Base-by-base conservation (phyloP, 1,139 yeast genomes). In the Scheffersomyces quercinus region DNA sequence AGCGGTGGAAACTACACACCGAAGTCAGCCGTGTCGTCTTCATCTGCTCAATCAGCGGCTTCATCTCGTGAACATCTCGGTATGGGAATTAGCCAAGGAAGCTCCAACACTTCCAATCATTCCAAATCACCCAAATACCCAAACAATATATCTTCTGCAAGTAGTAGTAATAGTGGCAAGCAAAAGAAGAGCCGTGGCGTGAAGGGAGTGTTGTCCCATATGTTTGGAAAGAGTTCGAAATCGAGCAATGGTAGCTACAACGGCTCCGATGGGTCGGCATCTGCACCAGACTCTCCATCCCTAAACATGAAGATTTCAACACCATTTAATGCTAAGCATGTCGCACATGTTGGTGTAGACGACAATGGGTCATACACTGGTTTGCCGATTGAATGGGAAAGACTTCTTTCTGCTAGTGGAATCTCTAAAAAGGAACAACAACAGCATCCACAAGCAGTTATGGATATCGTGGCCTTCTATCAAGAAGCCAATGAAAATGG, bases 271-370 rank as follows among this genome's bases (percentile, higher is more conserved):
- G 46, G 40, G 38, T 38, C 44, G 16, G 26, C 26, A 8, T 20
- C 26, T 20, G 44, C 53, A 30, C 53, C 65, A 3, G 59, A 51
- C 14, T 45, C 46, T 9, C 56, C 67, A 5, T 75, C 53, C 44
- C 68, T 56, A 47, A 72, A 75, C 43, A 71, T 85, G 65, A 84
- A 83, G 53, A 90, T 93, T 40, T 87, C 96, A 31, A 85, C 90
- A 0, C 98, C 98, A 0, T 89, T 85, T 63, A 90, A 88, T 59
- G 88, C 95, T 28, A 85, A 88, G 56, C 96, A 90, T 60, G 87
- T 89, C 35, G 89, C 95, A 3, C 98, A 93, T 64, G 98, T 93
- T 10, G 97, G 96, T 16, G 85, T 87, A 46, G 93, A 91, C 62
- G 85, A 82, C 54, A 85, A 93, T 29, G 96, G 97, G 8, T 84